Percentiles rank a stretch among this genome's conserved stretches.
Evolutionary conservation across 1,284 basidiomycete species (phyloP).

Genomic region (Agroathelia rolfsii): DNA sequence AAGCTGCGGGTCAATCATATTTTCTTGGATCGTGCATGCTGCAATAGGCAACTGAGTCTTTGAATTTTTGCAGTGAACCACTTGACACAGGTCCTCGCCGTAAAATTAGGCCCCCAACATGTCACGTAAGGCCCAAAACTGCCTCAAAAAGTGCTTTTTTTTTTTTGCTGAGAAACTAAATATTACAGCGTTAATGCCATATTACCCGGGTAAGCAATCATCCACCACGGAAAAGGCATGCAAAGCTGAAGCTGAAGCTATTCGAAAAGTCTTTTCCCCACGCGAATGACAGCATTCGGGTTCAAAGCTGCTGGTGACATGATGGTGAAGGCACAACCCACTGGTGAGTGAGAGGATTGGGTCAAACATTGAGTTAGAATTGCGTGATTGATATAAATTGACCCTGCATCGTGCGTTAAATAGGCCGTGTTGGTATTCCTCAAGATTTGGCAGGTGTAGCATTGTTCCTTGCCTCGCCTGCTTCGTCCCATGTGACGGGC

Average conservation of each 20-base stretch:
- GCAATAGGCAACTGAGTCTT: not conserved
- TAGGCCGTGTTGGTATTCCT: constrained; percentile 59
- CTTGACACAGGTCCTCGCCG: constrained; percentile 65
- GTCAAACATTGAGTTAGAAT: not conserved
- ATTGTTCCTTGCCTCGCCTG: constrained; percentile 65
- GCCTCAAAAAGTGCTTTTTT: constrained; percentile 6
- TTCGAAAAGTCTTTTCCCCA: constrained; percentile 59
- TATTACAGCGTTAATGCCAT: constrained; percentile 73
- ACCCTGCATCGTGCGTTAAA: constrained; percentile 1
- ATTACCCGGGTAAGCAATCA: constrained; percentile 49
- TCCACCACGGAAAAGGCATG: not conserved
- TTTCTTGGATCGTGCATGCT: too few relatives aligned
- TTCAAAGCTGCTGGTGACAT: constrained; percentile 50
- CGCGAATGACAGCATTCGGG: constrained; percentile 80
- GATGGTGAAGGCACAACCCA: constrained; percentile 48
- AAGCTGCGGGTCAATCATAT: constrained; percentile 47
- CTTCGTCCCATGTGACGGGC: constrained; percentile 66
- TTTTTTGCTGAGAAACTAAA: constrained; percentile 2
- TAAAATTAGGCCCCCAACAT: constrained; percentile 50
- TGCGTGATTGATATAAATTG: constrained; percentile 1
- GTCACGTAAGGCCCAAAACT: constrained; percentile 46
- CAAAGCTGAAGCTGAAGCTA: constrained; percentile 1
- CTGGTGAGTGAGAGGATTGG: too few relatives aligned
- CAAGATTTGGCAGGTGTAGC: constrained; percentile 70
- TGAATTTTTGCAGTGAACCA: constrained; percentile 50